A percentile compares a stretch with the other conserved stretches of the same genome.
Evolutionary conservation across 352 stramenopile species (phyloP).

Genomic region (Globisporangium spiculum): DNA sequence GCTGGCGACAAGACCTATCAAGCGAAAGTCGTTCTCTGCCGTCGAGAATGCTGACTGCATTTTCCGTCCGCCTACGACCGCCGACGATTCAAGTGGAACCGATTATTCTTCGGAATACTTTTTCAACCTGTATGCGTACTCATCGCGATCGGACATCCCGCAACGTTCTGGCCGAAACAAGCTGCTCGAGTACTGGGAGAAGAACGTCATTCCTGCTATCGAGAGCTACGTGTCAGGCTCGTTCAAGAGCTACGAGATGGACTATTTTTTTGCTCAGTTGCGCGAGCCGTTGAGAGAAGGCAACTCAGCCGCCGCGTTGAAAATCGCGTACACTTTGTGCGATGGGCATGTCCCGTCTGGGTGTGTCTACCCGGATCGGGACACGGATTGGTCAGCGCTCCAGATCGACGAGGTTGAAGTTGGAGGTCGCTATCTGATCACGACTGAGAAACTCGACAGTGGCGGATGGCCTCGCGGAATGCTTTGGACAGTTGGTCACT

Average conservation of each 20-base stretch:
- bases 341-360: constrained; percentile 76
- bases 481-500: constrained; percentile 67
- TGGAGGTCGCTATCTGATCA: constrained; percentile 52
- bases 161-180: constrained; percentile 77
- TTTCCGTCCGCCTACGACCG: constrained; percentile 24
- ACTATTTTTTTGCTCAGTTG: constrained; percentile 84
- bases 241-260: constrained; percentile 87
- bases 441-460: constrained; percentile 29
- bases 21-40: constrained; percentile 28
- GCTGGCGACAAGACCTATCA: constrained; percentile 44
- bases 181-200: constrained; percentile 81
- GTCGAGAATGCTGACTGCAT: constrained; percentile 34
- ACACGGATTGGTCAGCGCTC: constrained; percentile 73
- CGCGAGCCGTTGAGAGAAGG: constrained; percentile 73
- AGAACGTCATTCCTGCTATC: constrained; percentile 82
- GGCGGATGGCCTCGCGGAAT: constrained; percentile 45
- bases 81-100: constrained; percentile 16
- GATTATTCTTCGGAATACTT: constrained; percentile 41
- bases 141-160: constrained; percentile 53
- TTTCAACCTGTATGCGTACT: constrained; percentile 74
- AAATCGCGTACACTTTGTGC: constrained; percentile 79
- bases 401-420: constrained; percentile 79
- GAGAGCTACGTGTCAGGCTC: constrained; percentile 77
- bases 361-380: constrained; percentile 74
- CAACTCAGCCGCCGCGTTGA: constrained; percentile 67